A percentile compares a stretch with the other conserved stretches of the same genome.
Conservation (phyloP, 2,329 filamentous ascomycete genomes). For the Ophiocordyceps australis region DNA sequence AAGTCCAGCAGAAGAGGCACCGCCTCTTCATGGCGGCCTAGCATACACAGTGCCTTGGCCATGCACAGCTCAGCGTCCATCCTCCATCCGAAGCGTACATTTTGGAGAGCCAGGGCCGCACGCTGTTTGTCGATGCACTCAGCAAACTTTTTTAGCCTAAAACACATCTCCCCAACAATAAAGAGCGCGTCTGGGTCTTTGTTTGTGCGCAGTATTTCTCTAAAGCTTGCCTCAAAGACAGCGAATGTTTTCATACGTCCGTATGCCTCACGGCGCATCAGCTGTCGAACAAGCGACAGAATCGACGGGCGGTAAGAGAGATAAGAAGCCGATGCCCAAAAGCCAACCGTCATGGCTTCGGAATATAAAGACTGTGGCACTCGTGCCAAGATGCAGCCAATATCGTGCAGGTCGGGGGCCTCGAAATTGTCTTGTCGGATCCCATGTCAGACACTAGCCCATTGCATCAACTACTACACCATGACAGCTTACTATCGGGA, state of each 20-base stretch:
- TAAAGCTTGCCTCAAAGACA: slow-evolving; percentile 10
- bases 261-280: slow-evolving; percentile 7
- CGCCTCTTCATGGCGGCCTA: slow-evolving; percentile 8
- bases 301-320: slow-evolving; percentile 12
- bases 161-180: slow-evolving; percentile 12
- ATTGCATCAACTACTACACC: neutral
- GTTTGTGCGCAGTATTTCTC: slow-evolving; percentile 9
- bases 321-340: slow-evolving; percentile 14
- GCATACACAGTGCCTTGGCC: slow-evolving; percentile 7
- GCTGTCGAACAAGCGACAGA: slow-evolving; percentile 8
- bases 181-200: slow-evolving; percentile 17
- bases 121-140: slow-evolving; percentile 7
- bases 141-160: slow-evolving; percentile 6
- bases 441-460: neutral
- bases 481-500: slow-evolving; percentile 6
- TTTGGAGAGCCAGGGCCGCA: slow-evolving; percentile 7
- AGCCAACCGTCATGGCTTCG: slow-evolving; percentile 5
- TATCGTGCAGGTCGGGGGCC: slow-evolving; percentile 7
- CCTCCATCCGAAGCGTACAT: slow-evolving; percentile 10
- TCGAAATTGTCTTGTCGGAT: slow-evolving; percentile 6
- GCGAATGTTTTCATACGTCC: slow-evolving; percentile 4
- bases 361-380: slow-evolving; percentile 2
- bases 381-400: slow-evolving; percentile 10
- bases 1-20: slow-evolving; percentile 7
- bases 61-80: slow-evolving; percentile 8